These are phyloP conservation scores for Eucalyptus marginata DNA, from an alignment of 345 rosid genomes.

Conservation along the genomic window DNA sequence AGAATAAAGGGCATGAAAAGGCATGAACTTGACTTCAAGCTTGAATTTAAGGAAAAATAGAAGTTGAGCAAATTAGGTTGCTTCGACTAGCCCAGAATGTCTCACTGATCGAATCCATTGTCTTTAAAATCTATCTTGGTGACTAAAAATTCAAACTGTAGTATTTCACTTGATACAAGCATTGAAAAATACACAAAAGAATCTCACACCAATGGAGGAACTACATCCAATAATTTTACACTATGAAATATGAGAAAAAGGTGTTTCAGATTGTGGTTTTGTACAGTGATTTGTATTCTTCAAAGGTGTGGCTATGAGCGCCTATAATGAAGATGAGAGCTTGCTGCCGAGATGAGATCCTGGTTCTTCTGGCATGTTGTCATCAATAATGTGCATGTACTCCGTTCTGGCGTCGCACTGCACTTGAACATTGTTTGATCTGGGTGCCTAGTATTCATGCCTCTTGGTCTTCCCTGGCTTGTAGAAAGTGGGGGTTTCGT, in stretches of 20 bases:
- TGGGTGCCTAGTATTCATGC: neutral
- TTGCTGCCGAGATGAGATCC: conserved; percentile 21
- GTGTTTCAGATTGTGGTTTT: neutral
- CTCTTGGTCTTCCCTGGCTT: conserved; percentile 5
- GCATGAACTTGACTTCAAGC: neutral
- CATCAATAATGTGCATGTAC: conserved; percentile 16
- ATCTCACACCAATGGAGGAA: neutral
- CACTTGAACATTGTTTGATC: neutral
- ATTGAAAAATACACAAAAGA: neutral
- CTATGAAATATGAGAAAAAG: neutral
- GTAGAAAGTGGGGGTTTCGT: conserved; percentile 4
- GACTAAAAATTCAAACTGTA: neutral
- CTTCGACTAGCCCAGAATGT: neutral
- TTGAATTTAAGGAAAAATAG: neutral
- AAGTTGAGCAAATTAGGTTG: neutral
- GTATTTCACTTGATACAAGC: neutral
- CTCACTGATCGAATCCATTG: neutral
- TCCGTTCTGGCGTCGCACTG: neutral
- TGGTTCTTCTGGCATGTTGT: conserved; percentile 1
- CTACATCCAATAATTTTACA: neutral
- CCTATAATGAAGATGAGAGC: neutral
- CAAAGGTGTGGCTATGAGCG: neutral
- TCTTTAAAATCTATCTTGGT: neutral
- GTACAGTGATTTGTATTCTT: neutral
- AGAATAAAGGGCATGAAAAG: neutral